Conservation (phyloP, 306 rosid genomes). For the barrel medic (Medicago truncatula) region MtrunA17r5.0-ANR NC_053042.1:48045501-48046000, state of each 20-base stretch:
- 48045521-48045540: background rate
- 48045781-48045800: background rate
- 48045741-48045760: background rate
- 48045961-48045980: constrained; percentile 90
- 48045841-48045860: background rate
- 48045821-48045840: background rate
- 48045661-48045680: background rate
- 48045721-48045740: background rate
- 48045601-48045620: background rate
- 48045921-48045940: constrained; percentile 74
- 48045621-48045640: background rate
- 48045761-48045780: background rate
- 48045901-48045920: constrained; percentile 74
- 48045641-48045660: background rate
- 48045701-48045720: constrained; percentile 2
- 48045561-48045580: background rate
- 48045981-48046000: constrained; percentile 61
- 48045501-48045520: background rate
- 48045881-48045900: background rate
- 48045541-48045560: background rate
- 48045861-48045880: background rate
- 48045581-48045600: background rate
- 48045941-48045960: constrained; percentile 75
- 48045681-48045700: background rate
- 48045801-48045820: background rate